Evolutionary conservation across 2,329 filamentous ascomycete genomes (phyloP).

Genomic region (Pyricularia pennisetigena): DNA sequence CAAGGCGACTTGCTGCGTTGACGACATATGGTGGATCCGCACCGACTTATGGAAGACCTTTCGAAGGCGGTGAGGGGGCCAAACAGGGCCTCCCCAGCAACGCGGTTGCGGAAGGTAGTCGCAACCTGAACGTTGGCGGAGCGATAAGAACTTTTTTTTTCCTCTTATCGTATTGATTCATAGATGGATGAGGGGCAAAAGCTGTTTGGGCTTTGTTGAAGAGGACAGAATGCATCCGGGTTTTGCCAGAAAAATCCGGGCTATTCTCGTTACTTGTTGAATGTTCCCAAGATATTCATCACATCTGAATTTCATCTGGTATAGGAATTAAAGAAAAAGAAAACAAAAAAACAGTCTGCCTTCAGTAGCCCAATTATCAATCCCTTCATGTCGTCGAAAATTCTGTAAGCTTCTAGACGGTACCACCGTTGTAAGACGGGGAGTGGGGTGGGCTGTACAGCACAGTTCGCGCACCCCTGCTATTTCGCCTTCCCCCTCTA

Average conservation of each 20-base stretch:
- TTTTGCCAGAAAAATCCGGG: neutral
- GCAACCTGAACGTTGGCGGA: neutral
- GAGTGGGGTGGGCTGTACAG: slow-evolving; percentile 1
- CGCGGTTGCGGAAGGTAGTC: neutral
- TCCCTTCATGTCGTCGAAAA: neutral
- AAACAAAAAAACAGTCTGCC: too few species aligned
- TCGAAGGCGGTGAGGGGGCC: neutral
- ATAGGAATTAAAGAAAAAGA: neutral
- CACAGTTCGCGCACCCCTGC: slow-evolving; percentile 1
- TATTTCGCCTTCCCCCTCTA: neutral
- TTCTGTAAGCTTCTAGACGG: slow-evolving; percentile 4
- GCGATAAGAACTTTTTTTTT: neutral
- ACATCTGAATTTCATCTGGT: neutral
- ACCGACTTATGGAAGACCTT: neutral
- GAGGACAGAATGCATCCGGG: neutral
- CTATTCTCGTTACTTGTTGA: neutral
- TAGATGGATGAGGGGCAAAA: neutral
- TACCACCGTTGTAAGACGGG: neutral
- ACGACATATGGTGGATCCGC: neutral
- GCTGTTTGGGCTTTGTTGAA: neutral
- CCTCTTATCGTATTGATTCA: neutral
- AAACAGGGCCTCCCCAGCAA: neutral
- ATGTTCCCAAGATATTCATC: neutral
- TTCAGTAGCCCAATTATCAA: neutral
- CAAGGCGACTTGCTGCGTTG: neutral